Percentiles rank a stretch among this genome's conserved stretches.
Conservation (phyloP, 176 grass and related monocot species). For the Tuctoria greenei region DNA sequence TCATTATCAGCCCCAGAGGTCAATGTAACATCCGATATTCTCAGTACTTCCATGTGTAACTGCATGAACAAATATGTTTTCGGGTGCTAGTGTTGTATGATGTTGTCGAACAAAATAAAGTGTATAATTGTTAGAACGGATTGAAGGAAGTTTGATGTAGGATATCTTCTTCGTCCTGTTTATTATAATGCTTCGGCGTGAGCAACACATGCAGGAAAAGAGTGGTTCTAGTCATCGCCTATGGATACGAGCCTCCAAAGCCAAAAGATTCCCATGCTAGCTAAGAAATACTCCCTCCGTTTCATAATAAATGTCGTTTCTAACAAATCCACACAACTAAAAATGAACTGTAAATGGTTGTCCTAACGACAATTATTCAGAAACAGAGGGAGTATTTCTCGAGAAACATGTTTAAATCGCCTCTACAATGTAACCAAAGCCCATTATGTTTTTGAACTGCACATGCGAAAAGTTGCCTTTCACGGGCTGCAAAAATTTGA, state of each 20-base stretch:
- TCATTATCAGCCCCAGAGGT: slow-evolving; percentile 45
- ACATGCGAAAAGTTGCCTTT: neutral
- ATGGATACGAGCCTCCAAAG: neutral
- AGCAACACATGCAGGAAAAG: too few species aligned
- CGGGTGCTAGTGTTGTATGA: slow-evolving; percentile 34
- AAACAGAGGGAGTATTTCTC: too few species aligned
- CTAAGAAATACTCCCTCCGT: neutral
- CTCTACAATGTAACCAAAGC: neutral
- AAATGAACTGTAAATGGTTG: too few species aligned
- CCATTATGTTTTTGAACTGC: neutral
- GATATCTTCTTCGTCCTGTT: slow-evolving; percentile 27
- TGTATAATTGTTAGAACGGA: slow-evolving; percentile 24
- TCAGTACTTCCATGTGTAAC: slow-evolving; percentile 47
- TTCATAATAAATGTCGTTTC: too few species aligned
- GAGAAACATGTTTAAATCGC: neutral
- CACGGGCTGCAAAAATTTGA: neutral
- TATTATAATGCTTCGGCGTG: slow-evolving; percentile 20
- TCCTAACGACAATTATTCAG: too few species aligned
- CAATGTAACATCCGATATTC: slow-evolving; percentile 63
- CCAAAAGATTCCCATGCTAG: neutral
- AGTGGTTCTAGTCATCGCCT: too few species aligned
- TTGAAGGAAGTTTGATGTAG: neutral
- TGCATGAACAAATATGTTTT: slow-evolving; percentile 50
- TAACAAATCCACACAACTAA: too few species aligned
- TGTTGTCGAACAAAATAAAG: slow-evolving; percentile 46